These are phyloP conservation scores for Euphorbia tirucalli DNA, from an alignment of 345 rosid genomes.

Conservation along the genomic window DNA sequence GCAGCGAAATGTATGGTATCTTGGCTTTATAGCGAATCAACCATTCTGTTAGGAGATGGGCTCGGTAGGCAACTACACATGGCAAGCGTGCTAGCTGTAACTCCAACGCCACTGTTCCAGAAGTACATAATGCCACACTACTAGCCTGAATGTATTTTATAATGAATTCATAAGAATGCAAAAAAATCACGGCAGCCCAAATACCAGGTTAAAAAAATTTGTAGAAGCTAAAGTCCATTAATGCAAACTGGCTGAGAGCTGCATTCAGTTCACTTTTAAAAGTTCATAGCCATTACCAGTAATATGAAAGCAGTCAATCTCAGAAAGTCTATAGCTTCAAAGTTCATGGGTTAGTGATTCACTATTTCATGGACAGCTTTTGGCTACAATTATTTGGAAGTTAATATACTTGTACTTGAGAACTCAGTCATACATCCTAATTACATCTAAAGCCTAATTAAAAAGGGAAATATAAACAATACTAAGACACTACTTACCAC, in stretches of 20 bases:
- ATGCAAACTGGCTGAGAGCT: neutral
- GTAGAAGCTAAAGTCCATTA: neutral
- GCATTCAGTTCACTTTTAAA: neutral
- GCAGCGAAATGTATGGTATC: constrained; percentile 80
- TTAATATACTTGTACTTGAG: neutral
- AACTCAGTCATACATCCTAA: neutral
- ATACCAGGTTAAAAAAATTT: neutral
- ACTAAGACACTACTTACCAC: neutral
- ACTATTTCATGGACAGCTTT: neutral
- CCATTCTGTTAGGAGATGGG: constrained; percentile 76
- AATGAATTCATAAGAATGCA: neutral
- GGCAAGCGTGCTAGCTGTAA: constrained; percentile 78
- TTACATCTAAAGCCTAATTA: neutral
- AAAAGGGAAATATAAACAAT: neutral
- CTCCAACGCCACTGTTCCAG: constrained; percentile 97
- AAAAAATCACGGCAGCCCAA: neutral
- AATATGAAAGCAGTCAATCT: neutral
- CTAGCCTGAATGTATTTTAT: constrained; percentile 58
- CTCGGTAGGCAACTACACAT: constrained; percentile 79
- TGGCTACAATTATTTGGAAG: neutral
- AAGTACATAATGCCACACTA: constrained; percentile 78
- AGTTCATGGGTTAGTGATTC: neutral
- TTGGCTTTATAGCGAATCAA: constrained; percentile 73
- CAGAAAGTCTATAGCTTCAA: neutral
- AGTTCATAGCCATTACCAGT: neutral